Evolutionary conservation across 164 flowering plant genomes (phyloP).

Genomic region (Stephania yunnanensis): DNA sequence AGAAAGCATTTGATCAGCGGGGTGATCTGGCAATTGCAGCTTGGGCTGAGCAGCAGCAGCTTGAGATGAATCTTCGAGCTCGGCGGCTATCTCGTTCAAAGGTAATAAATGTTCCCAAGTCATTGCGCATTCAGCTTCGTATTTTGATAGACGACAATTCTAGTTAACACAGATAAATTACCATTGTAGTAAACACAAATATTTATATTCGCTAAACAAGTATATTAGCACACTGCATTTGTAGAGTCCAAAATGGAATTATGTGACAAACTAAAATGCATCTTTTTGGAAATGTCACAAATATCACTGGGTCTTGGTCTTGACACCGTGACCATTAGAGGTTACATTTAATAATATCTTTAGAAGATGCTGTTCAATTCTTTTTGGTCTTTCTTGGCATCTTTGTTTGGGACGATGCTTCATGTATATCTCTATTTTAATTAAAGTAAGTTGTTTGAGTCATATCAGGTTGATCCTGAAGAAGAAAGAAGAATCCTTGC

Average conservation of each 20-base stretch:
- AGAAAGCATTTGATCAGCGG: conserved; percentile 94
- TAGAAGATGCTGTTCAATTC: background rate
- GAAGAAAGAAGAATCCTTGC: conserved; percentile 79
- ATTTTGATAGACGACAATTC: background rate
- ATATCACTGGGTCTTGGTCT: background rate
- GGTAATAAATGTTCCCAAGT: conserved; percentile 35
- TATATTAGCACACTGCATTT: background rate
- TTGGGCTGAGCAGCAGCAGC: conserved; percentile 99
- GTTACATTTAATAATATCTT: background rate
- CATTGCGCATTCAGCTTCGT: background rate
- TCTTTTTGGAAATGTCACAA: background rate
- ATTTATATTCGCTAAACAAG: background rate
- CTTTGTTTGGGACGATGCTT: background rate
- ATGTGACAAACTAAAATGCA: background rate
- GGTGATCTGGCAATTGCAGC: conserved; percentile 98
- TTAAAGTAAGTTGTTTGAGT: background rate
- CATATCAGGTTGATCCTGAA: conserved; percentile 71
- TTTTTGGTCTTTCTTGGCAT: background rate
- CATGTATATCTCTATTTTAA: background rate
- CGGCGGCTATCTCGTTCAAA: conserved; percentile 88
- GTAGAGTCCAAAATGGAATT: background rate
- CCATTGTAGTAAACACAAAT: background rate
- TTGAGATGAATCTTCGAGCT: conserved; percentile 70
- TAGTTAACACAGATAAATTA: background rate
- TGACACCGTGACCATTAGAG: background rate